Evolutionary conservation across 73 alveolate species (phyloP), one percentile per base, ranked within the genome.

Genomic region (Symbiodinium pilosum): DNA sequence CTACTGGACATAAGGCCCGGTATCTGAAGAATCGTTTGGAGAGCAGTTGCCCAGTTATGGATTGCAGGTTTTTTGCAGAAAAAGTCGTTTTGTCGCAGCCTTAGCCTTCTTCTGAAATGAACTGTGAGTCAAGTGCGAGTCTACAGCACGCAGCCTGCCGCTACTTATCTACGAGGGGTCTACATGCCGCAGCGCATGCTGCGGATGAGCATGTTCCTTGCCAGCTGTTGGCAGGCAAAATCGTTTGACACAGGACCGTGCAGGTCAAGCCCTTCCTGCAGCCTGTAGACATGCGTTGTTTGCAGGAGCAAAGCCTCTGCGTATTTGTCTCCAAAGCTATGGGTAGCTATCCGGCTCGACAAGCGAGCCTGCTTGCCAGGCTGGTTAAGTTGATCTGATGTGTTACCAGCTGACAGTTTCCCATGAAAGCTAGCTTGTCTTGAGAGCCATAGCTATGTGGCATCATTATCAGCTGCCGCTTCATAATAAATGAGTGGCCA

Each of bases 291-390:
- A n/a, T n/a, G n/a, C n/a, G n/a, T 24, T 68, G 39, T 40, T 77
- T 26, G 3, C 71, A 89, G 96, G 96, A 89, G 96, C 96, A 89
- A 42, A 89, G 96, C 96, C 96, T 89, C 21, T 30, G n/a, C 12
- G 96, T 89, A 51, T 89, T 89, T 30, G 87, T 89, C 40, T 42
- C 96, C 96, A 89, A 32, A 89, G 96, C 96, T 14, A 89, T 89
- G 96, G 96, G 96, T 8, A 43, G 77, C 96, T 89, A 85, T 54
- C 87, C 75, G 40, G 96, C 96, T 40, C 96, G 96, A 64, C 96
- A 47, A 41, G 75, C 96, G 56, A 89, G 96, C 96, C 52, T 89
- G 51, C 28, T 89, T 47, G 96, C 96, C 28, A 89, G 96, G 87
- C 95, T 64, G 44, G 77, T 21, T 64, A 77, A 4, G 32, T 47